Evolutionary conservation across 2,329 filamentous ascomycete genomes (phyloP).

Genomic region (Westerdykella sp.): DNA sequence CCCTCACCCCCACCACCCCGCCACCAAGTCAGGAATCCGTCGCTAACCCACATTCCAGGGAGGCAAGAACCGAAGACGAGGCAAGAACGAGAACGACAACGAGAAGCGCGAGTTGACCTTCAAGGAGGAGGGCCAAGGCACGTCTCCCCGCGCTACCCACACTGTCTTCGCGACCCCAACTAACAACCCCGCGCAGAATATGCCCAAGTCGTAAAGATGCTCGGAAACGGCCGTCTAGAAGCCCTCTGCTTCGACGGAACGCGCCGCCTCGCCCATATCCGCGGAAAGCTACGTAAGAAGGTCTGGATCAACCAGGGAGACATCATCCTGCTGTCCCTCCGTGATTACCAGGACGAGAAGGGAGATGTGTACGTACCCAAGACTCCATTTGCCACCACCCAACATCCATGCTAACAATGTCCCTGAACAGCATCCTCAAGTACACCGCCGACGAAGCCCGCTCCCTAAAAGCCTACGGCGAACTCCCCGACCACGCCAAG

Average conservation of each 20-base stretch:
- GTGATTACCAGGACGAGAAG: constrained; percentile 92
- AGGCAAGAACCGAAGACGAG: constrained; percentile 96
- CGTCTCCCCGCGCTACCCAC: constrained; percentile 6
- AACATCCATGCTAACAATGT: not conserved
- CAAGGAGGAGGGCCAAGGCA: constrained; percentile 94
- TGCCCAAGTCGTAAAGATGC: constrained; percentile 89
- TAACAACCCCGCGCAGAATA: constrained; percentile 50
- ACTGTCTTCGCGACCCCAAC: constrained; percentile 1
- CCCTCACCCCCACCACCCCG: constrained; percentile 16
- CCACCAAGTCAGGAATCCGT: not conserved
- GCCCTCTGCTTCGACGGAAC: constrained; percentile 93
- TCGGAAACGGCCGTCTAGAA: constrained; percentile 89
- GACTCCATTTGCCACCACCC: not conserved
- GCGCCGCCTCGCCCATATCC: constrained; percentile 76
- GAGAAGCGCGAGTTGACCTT: constrained; percentile 98
- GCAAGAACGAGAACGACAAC: constrained; percentile 95
- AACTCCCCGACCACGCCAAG: constrained; percentile 95
- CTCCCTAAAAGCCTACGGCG: constrained; percentile 91
- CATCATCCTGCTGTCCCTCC: constrained; percentile 63
- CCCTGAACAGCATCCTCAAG: constrained; percentile 65
- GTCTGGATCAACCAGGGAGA: constrained; percentile 94
- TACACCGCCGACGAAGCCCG: constrained; percentile 83
- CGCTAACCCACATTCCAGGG: constrained; percentile 51
- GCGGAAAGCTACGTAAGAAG: constrained; percentile 98
- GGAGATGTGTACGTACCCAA: constrained; percentile 73